A percentile compares a stretch with the other conserved stretches of the same genome.
phyloP scores from a whole-genome alignment of 2,329 filamentous ascomycete species.

The Teratosphaeria pseudoeucalypti region DNA sequence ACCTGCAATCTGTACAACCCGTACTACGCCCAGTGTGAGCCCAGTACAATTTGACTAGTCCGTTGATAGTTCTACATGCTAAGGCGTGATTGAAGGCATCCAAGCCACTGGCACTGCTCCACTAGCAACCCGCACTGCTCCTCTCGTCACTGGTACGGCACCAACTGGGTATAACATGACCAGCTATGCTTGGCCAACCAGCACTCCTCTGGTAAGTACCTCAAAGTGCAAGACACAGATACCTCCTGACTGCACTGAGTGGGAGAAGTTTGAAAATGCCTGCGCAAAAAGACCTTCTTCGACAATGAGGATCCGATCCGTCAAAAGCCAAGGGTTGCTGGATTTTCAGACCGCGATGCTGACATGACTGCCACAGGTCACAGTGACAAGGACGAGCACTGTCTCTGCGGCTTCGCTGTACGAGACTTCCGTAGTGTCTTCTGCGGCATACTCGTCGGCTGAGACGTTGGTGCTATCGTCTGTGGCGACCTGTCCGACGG shows the following conservation, averaged over 20 bases:
- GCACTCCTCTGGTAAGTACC: not conserved
- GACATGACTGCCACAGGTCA: not conserved
- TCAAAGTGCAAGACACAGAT: not conserved
- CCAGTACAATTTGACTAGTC: not conserved
- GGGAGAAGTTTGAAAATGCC: not conserved
- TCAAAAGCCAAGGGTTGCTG: not conserved
- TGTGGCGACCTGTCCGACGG: not conserved
- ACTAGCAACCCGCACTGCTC: not conserved
- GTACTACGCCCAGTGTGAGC: constrained; percentile 25
- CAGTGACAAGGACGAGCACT: not conserved
- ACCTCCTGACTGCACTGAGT: not conserved
- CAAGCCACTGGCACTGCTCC: not conserved
- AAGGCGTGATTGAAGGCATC: not conserved
- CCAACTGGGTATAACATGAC: not conserved
- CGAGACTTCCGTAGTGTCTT: not conserved
- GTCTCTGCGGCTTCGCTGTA: not conserved
- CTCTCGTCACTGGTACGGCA: not conserved
- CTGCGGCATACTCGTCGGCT: not conserved
- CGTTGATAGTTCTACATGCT: not conserved
- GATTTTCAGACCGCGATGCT: not conserved
- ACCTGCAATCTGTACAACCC: constrained; percentile 17
- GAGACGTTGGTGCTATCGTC: not conserved
- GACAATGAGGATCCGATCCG: not conserved
- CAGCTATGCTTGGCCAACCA: not conserved
- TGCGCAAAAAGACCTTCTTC: not conserved